Evolutionary conservation across 2,329 filamentous ascomycete species (phyloP).

Genomic region (Zymoseptoria crescenta): DNA sequence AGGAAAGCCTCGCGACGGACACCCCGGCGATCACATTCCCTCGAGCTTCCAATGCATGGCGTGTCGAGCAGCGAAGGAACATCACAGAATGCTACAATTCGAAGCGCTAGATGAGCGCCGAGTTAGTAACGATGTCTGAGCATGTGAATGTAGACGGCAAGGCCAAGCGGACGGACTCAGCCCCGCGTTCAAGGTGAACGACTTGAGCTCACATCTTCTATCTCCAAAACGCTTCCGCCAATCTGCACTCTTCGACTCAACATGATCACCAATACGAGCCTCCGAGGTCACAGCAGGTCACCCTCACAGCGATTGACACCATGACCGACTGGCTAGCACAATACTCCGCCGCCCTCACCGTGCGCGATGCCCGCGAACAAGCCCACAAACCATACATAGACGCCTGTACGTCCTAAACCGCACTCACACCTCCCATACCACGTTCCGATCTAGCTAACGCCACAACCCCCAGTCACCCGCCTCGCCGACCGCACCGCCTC

Average conservation of each 20-base stretch:
- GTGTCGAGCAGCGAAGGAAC: background rate
- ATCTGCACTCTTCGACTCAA: background rate
- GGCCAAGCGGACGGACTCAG: too few relatives aligned
- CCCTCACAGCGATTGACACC: conserved; percentile 1
- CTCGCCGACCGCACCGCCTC: conserved; percentile 38
- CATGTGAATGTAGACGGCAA: too few relatives aligned
- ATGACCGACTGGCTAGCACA: conserved; percentile 73
- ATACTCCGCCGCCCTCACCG: conserved; percentile 67
- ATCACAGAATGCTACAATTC: background rate
- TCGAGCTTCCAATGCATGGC: background rate
- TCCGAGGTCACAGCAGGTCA: background rate
- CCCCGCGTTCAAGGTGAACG: too few relatives aligned
- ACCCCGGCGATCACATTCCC: background rate
- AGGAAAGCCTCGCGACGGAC: too few relatives aligned
- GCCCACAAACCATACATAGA: conserved; percentile 62
- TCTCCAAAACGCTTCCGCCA: background rate
- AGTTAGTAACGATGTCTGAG: too few relatives aligned
- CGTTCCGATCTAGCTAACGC: conserved; percentile 3
- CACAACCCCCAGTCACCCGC: conserved; percentile 31
- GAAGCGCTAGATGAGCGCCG: too few relatives aligned
- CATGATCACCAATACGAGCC: background rate
- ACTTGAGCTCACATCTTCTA: background rate
- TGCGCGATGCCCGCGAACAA: conserved; percentile 62
- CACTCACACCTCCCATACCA: background rate
- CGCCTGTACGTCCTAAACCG: conserved; percentile 53